Base-by-base conservation (phyloP, 2,329 filamentous ascomycete genomes). In the Ophiostoma triangulosporum region DNA sequence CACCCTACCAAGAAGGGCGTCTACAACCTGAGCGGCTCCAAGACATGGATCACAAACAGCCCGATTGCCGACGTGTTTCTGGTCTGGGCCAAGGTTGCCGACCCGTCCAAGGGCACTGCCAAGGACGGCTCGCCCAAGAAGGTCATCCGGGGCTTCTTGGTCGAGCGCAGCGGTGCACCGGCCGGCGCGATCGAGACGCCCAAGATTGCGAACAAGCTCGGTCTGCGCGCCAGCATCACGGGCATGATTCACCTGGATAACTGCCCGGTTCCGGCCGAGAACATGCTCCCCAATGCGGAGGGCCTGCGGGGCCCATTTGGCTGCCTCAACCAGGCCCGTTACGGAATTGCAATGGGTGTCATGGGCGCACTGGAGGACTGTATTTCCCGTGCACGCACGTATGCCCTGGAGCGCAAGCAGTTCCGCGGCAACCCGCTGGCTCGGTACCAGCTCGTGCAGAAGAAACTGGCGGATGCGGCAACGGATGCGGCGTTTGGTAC, bases 221-320 rank as follows among this genome's bases (percentile, higher is more conserved):
- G 90, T 1, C 79, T 98, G 31, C 78, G 93, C 55, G 93, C 93
- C 12, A 95, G 88, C 12, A 86, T 96, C 58, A 98, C 93, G 0
- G 93, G 93, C 54, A 97, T 97, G 93, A 96, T 98, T 60, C 89
- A 95, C 61, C 77, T 98, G 64, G 91, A 96, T 59, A 82, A 86
- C 58, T 90, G 87, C 60, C 91, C 93, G 0, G 88, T 98, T 0
- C 83, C 89, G 0, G 81, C 84, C 60, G 86, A 81, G 61, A 95
- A 96, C 71, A 95, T 98, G 89, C 89, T 98, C 63, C 90, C 90
- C 1, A 79, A 86, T 1, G 78, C 95, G 5, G 87, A 95, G 66
- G 93, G 93, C 5, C 74, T 98, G 31, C 78, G 72, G 57, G 93
- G 93, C 0, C 93, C 93, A 3, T 98, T 98, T 65, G 84, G 85